Base-by-base conservation (phyloP, 1,284 basidiomycete genomes). In the Cryptococcus sp. region DNA sequence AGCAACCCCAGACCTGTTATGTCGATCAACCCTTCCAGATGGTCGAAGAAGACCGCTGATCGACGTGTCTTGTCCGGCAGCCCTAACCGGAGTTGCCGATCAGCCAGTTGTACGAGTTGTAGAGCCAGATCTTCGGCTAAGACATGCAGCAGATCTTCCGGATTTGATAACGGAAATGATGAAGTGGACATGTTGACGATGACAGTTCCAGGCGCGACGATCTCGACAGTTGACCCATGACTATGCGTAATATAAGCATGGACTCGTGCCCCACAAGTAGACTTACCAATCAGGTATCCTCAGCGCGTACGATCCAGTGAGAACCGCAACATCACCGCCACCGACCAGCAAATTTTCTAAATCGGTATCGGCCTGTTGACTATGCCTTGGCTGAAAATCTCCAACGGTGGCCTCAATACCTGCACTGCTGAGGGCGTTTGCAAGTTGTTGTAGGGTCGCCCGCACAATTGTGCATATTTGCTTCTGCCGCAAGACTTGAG, bases 141-240 rank as follows among this genome's bases (percentile, higher is more conserved):
- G 23, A 72, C 54, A 13, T 54, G 53, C 0, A 64, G 40, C 0
- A 75, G 62, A 5, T 68, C 62, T 17, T 66, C 66, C 17, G 62
- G 39, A 47, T 73, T 65, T 17, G 62, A 50, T 3, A 75, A 51
- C 11, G 66, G 60, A 53, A 75, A 74, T n/a, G 64, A 60, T 31
- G 69, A 62, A 35, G 54, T 53, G 1, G 68, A 40, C 17, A 67
- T 3, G 57, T 62, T 22, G 49, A 64, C 50, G 69, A 27, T 44
- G 11, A 54, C 55, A 11, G 46, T 50, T 25, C 41, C 52, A 6
- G 65, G 64, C 0, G 68, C 66, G 5, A 62, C 53, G 16, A 61
- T 45, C 40, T 64, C 61, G 27, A 73, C 56, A 1, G 54, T 66
- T 13, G 69, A 47, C 3, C 66, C 67, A 1, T 47, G 66, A 48